Evolutionary conservation across 2,329 filamentous ascomycete species (phyloP), one percentile per base, ranked within the genome.

Genomic region (Dactylellina haptotyla): DNA sequence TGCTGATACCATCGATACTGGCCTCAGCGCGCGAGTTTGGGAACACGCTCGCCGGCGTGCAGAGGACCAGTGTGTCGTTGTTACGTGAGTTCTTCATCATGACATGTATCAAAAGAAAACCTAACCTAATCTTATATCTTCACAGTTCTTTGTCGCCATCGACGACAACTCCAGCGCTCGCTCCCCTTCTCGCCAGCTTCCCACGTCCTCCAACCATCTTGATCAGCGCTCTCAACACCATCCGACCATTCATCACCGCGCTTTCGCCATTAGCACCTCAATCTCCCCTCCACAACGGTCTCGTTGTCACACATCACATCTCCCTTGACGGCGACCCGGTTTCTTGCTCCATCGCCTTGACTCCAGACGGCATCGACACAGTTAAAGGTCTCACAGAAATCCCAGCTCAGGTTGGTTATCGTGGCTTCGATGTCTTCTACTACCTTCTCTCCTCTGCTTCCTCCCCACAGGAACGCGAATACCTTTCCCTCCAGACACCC

Each of bases 341-440:
- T 0, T 89, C 87, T 1, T 90, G 92, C 25, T 86, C 88, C 1
- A 81, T 98, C 56, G 88, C 92, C 25, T 83, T 99, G 5, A 94
- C 94, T 0, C 90, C 92, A 39, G 90, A 92, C 2, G 95, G 95
- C 16, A 90, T 99, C 72, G 91, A 99, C 79, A 95, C 93, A 0
- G 82, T 85, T 18, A 88, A 88, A 75, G 95, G 94, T 43, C 84
- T 99, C 9, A 84, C 97, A 14, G 88, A 90, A 65, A 87, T 99
- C 14, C 91, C 95, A 0, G 81, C 88, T 0, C 88, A 97, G 79
- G 79, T 88, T 4, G 95, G 95, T 10, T 92, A 92, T 81, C 89
- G 95, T 75, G 95, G 94, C 2, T 99, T 99, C 77, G 94, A 99
- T 79, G 95, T 96, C 54, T 98, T 99, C 80, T 98, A 99, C 83